phyloP scores from a whole-genome alignment of 495 filamentous ascomycete species.

The Aspergillus avenaceus region DNA sequence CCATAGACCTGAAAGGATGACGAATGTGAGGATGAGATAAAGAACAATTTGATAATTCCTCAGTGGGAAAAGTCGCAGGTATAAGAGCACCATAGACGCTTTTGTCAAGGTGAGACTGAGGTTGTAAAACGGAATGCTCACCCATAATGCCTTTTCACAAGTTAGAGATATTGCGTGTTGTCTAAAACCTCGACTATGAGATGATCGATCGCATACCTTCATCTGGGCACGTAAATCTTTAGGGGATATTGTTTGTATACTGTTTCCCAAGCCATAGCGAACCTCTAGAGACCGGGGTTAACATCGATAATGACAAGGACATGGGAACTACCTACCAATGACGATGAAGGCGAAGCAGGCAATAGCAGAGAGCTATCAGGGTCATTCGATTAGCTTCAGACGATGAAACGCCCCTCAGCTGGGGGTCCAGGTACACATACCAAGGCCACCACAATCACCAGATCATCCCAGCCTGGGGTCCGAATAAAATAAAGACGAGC shows the following conservation, averaged over 20 bases:
- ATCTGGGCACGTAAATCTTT: slow-evolving; percentile 3
- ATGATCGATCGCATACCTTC: slow-evolving; percentile 17
- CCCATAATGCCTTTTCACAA: slow-evolving; percentile 27
- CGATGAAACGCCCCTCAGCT: neutral
- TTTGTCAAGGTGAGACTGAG: slow-evolving; percentile 42
- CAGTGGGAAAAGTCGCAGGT: slow-evolving; percentile 33
- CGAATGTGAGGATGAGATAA: slow-evolving; percentile 24
- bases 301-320: neutral
- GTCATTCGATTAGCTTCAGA: neutral
- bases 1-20: slow-evolving; percentile 33
- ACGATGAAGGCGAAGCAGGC: slow-evolving; percentile 24
- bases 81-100: slow-evolving; percentile 38
- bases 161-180: too few species aligned
- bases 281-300: slow-evolving; percentile 11
- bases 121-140: slow-evolving; percentile 40
- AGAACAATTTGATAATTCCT: slow-evolving; percentile 24
- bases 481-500: slow-evolving; percentile 29
- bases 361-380: slow-evolving; percentile 15
- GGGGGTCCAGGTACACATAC: slow-evolving; percentile 14
- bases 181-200: too few species aligned
- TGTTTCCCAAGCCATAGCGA: slow-evolving; percentile 12
- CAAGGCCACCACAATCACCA: slow-evolving; percentile 25
- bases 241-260: neutral
- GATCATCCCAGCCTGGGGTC: slow-evolving; percentile 33
- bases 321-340: slow-evolving; percentile 18